These are phyloP conservation scores for Penicillium fuscoglaucum DNA, from an alignment of 2,329 filamentous ascomycete genomes.

Conservation along the genomic window DNA sequence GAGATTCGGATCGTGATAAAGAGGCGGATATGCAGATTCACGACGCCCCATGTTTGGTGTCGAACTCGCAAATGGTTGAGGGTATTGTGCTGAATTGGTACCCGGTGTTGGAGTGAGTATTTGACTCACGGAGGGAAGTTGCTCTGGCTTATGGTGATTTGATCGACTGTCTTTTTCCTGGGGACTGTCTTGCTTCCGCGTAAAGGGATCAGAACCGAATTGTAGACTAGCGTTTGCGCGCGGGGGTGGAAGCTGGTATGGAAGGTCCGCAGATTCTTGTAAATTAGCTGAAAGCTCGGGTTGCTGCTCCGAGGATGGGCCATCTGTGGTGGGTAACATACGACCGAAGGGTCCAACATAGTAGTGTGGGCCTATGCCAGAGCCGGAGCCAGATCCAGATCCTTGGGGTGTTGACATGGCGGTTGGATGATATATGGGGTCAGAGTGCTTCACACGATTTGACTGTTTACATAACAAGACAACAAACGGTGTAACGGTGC, in stretches of 20 bases:
- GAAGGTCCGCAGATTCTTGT: slow-evolving; percentile 33
- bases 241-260: slow-evolving; percentile 45
- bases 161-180: slow-evolving; percentile 16
- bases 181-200: slow-evolving; percentile 27
- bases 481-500: background rate
- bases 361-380: slow-evolving; percentile 20
- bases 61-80: slow-evolving; percentile 25
- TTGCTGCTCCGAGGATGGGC: slow-evolving; percentile 27
- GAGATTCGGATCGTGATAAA: slow-evolving; percentile 23
- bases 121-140: slow-evolving; percentile 44
- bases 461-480: slow-evolving; percentile 19
- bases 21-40: slow-evolving; percentile 21
- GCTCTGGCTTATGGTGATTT: slow-evolving; percentile 23
- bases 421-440: slow-evolving; percentile 10
- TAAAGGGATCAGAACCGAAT: slow-evolving; percentile 38
- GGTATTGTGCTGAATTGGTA: slow-evolving; percentile 32
- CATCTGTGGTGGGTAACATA: slow-evolving; percentile 37
- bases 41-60: slow-evolving; percentile 18
- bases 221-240: slow-evolving; percentile 35
- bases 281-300: slow-evolving; percentile 33
- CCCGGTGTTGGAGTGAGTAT: slow-evolving; percentile 38
- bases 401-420: slow-evolving; percentile 31
- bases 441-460: slow-evolving; percentile 2
- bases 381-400: background rate
- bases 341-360: slow-evolving; percentile 43